These are phyloP conservation scores for Echinochloa phyllopogon DNA, from an alignment of 176 grass and related monocot genomes.

Conservation along the genomic window DNA sequence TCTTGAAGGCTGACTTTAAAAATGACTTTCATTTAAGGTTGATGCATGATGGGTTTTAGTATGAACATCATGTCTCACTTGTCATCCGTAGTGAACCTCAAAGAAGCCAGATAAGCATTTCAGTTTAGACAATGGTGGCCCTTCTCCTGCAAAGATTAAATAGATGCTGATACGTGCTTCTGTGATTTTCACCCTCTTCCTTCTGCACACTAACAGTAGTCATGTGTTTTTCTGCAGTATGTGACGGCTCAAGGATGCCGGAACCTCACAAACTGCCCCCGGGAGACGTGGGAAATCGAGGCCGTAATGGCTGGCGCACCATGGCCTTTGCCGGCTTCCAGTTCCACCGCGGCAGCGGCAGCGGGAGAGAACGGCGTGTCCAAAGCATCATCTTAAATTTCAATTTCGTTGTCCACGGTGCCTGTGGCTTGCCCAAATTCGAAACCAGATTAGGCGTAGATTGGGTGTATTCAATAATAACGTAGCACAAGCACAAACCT, in stretches of 20 bases:
- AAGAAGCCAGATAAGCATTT: neutral
- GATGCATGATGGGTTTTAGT: no score
- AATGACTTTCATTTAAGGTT: no score
- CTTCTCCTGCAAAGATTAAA: neutral
- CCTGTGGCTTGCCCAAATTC: neutral
- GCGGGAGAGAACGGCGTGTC: conserved; percentile 20
- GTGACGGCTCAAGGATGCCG: conserved; percentile 80
- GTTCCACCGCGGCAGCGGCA: neutral
- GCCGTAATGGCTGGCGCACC: conserved; percentile 80
- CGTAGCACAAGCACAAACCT: neutral
- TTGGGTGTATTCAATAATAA: conserved; percentile 1
- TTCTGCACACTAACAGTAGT: neutral
- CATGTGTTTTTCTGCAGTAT: conserved; percentile 42
- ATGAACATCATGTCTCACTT: no score
- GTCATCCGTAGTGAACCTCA: neutral
- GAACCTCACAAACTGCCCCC: conserved; percentile 86
- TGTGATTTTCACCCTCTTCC: neutral
- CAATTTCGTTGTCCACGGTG: neutral
- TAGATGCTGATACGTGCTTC: neutral
- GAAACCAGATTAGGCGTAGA: neutral
- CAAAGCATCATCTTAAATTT: neutral
- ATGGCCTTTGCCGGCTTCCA: conserved; percentile 58
- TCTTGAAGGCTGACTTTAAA: no score
- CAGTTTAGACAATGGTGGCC: neutral
- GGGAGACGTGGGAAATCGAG: conserved; percentile 89